These are phyloP conservation scores for Rhexocercosporidium sp. DNA, from an alignment of 2,329 filamentous ascomycete species.

Conservation along the genomic window DNA sequence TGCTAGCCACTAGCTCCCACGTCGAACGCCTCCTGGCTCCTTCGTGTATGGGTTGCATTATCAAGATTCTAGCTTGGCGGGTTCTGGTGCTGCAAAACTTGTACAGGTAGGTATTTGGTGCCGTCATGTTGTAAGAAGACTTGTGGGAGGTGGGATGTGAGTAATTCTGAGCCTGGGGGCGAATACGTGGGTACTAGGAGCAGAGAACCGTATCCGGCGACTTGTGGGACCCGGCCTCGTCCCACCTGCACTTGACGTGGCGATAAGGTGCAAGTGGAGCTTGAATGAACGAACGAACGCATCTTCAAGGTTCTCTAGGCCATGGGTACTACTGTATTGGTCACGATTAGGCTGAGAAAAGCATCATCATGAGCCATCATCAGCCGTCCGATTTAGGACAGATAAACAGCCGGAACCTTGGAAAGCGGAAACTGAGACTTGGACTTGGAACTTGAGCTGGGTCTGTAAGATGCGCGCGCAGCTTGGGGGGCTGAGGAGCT, in stretches of 20 bases:
- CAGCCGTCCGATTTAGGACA: neutral
- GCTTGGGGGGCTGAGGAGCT: constrained; percentile 27
- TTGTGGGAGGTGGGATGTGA: constrained; percentile 9
- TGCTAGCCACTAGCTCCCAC: neutral
- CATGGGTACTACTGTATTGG: neutral
- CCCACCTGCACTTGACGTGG: constrained; percentile 20
- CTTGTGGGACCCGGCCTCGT: constrained; percentile 12
- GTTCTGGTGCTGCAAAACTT: constrained; percentile 2
- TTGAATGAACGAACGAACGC: no score
- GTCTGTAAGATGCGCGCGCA: constrained; percentile 27
- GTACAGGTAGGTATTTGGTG: no score
- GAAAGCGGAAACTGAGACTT: constrained; percentile 2
- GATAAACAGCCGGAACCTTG: constrained; percentile 1
- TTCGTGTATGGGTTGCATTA: constrained; percentile 14
- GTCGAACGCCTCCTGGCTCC: constrained; percentile 12
- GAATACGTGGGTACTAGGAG: constrained; percentile 24
- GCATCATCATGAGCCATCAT: constrained; percentile 6
- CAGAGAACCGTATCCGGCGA: constrained; percentile 1
- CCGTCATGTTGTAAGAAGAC: neutral
- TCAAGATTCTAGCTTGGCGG: constrained; percentile 25
- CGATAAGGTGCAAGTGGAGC: constrained; percentile 10
- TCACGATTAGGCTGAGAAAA: constrained; percentile 9
- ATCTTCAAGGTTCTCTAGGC: no score
- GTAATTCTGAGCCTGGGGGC: constrained; percentile 27
- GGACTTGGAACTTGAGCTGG: constrained; percentile 7